Evolutionary conservation across 225 moss, liverwort and hornwort species (phyloP).

Genomic region (Marchantia polymorpha): DNA sequence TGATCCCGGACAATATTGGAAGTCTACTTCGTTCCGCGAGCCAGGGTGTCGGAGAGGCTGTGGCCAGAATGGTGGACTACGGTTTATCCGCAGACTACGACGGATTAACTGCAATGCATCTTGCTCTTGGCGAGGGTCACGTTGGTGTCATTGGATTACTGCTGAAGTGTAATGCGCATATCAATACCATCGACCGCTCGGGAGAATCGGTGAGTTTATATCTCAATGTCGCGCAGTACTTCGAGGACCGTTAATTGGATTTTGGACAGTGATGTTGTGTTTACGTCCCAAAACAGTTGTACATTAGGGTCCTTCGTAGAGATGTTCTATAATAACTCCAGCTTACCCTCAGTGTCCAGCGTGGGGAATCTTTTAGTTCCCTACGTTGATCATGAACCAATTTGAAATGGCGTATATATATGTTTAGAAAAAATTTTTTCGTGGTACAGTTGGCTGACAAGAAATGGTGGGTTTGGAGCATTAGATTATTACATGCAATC

Average conservation of each 20-base stretch:
- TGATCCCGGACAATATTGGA: constrained; percentile 15
- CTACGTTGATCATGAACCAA: too few relatives aligned
- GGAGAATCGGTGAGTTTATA: constrained; percentile 21
- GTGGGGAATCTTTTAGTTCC: too few relatives aligned
- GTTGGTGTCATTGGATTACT: constrained; percentile 15
- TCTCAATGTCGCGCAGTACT: neutral
- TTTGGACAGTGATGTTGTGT: neutral
- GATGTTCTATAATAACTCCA: too few relatives aligned
- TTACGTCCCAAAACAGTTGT: too few relatives aligned
- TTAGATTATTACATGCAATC: too few relatives aligned
- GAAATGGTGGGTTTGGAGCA: too few relatives aligned
- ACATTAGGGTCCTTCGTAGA: too few relatives aligned
- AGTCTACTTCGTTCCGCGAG: constrained; percentile 27
- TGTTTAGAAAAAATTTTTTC: too few relatives aligned
- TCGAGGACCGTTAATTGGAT: neutral
- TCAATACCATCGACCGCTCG: constrained; percentile 33
- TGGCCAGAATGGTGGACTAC: constrained; percentile 16
- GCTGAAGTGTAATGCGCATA: constrained; percentile 12
- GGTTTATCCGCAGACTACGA: constrained; percentile 28
- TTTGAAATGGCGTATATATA: too few relatives aligned
- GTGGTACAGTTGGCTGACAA: too few relatives aligned
- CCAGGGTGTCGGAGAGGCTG: constrained; percentile 1
- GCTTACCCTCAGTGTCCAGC: too few relatives aligned
- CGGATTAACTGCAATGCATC: constrained; percentile 35
- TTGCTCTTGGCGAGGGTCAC: constrained; percentile 33